Evolutionary conservation across 768 basidiomycete genomes (phyloP), one percentile per base, ranked within the genome.

Genomic region (Russula sp.): DNA sequence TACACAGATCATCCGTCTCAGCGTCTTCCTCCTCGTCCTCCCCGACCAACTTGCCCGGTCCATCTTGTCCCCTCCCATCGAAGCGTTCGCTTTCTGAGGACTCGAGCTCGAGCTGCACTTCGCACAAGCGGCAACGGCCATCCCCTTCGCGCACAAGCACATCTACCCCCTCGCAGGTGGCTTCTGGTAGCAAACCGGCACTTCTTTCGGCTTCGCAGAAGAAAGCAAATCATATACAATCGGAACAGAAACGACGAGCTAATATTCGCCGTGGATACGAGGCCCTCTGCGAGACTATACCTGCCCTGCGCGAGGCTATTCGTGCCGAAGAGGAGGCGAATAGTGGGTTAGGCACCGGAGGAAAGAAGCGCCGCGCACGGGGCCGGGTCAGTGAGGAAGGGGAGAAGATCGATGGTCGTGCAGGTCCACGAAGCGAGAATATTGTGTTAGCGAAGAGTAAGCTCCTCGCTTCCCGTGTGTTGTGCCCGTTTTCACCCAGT

Each of bases 221-320:
- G 73, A 91, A 94, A 71, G 88, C 88, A 45, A 95, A 95, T 69
- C 94, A 97, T 71, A 96, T 97, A 67, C 89, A 91, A 69, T 89
- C 87, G 2, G 94, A 97, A 76, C 93, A 96, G 77, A 95, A 95
- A 73, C 86, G 94, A 31, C 84, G 94, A 37, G 91, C 91, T 14
- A 94, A 94, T 69, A 96, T 97, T 56, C 81, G 92, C 11, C 77
- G 86, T 44, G 94, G 93, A 11, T 96, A 96, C 71, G 94, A 95
- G 68, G 85, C 88, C 7, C 79, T 97, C 0, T 94, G 93, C 70
- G 87, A 87, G 31, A 83, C 84, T 32, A 87, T 97, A 0, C 94
- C 94, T 10, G 79, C 89, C 2, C 78, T 97, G 42, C 76, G 86
- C 18, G 91, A 91, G 68, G 92, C 92, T 0, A 90, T 93, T 45